These are phyloP conservation scores for Aspergillus biplanus DNA, from an alignment of 495 filamentous ascomycete genomes.

Conservation along the genomic window DNA sequence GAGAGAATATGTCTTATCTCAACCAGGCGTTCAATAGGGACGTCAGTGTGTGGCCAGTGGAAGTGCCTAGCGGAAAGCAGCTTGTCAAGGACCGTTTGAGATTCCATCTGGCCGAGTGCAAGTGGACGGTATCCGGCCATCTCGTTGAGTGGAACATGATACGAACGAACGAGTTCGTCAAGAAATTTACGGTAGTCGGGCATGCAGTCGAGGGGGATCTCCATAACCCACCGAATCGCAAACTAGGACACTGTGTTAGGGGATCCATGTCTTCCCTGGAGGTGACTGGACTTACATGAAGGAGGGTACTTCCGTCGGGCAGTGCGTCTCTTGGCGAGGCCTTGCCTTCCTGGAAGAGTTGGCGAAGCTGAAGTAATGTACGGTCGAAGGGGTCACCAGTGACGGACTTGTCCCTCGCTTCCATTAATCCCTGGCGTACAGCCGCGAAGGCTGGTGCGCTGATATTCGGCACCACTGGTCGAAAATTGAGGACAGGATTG, in stretches of 20 bases:
- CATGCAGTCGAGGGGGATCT: background rate
- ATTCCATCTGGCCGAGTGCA: background rate
- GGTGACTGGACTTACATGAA: constrained; percentile 10
- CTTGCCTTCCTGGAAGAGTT: background rate
- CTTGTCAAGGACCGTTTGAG: background rate
- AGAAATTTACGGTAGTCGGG: background rate
- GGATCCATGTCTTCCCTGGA: background rate
- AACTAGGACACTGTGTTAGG: background rate
- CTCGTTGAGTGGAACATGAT: background rate
- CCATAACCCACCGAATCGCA: background rate
- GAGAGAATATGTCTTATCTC: background rate
- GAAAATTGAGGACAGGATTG: background rate
- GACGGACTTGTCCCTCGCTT: background rate
- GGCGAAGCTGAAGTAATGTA: background rate
- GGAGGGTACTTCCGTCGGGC: constrained; percentile 2
- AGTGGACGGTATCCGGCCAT: background rate
- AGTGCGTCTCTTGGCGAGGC: constrained; percentile 3
- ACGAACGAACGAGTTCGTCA: background rate
- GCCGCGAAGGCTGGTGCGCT: background rate
- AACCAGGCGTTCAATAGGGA: background rate
- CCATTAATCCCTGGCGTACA: background rate
- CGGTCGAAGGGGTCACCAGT: background rate
- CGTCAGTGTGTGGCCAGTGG: background rate
- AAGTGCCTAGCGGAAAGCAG: background rate
- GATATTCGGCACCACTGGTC: background rate